A percentile compares a stretch with the other conserved stretches of the same genome.
Conservation (phyloP, 331 rosid genomes). For the Malus hybrid region DNA sequence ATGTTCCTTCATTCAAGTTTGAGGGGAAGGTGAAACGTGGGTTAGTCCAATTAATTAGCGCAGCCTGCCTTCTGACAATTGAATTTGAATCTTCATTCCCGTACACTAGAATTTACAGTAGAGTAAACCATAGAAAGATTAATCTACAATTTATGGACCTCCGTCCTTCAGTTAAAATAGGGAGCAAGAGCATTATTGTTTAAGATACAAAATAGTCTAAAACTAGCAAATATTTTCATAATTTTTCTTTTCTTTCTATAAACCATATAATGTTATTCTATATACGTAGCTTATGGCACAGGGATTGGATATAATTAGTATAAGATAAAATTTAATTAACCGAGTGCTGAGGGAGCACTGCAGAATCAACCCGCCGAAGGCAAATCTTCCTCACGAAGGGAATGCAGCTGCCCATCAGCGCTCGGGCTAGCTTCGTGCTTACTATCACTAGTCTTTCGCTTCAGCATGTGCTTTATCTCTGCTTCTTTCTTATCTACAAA, state of each 20-base stretch:
- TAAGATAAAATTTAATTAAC: conserved; percentile 4
- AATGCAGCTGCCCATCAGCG: conserved; percentile 22
- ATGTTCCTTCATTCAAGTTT: not conserved
- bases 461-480: conserved; percentile 46
- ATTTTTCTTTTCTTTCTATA: not conserved
- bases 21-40: not conserved
- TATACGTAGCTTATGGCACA: not conserved
- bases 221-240: not conserved
- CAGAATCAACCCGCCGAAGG: not conserved
- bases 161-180: not conserved
- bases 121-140: too few species aligned
- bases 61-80: too few species aligned
- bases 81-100: too few species aligned
- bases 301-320: conserved; percentile 5
- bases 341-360: not conserved
- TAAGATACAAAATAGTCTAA: not conserved
- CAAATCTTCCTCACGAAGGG: conserved; percentile 17
- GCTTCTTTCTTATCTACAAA: conserved; percentile 66
- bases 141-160: not conserved
- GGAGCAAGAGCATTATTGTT: not conserved
- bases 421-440: conserved; percentile 34
- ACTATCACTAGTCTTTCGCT: conserved; percentile 32
- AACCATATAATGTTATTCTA: conserved; percentile 8
- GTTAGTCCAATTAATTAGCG: too few species aligned
- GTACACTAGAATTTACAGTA: too few species aligned